phyloP scores from a whole-genome alignment of 2,329 filamentous ascomycete genomes.

The Paecilomyces formosus region DNA sequence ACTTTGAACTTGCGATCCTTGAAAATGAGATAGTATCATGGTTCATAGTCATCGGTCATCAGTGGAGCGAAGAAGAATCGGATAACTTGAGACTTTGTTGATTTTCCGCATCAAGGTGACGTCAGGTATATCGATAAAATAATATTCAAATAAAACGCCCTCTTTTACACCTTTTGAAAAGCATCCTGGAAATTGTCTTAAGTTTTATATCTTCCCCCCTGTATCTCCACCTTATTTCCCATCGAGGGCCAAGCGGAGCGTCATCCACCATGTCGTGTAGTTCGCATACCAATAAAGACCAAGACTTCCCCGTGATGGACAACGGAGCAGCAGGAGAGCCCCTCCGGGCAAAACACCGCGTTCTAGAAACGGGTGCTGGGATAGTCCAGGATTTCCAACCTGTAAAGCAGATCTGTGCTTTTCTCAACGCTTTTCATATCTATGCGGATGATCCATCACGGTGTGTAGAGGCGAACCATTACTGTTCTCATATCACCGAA shows the following conservation, averaged over 20 bases:
- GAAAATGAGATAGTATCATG: too few species aligned
- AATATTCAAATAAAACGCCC: neutral
- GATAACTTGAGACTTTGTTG: neutral
- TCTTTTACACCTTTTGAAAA: neutral
- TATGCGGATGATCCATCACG: constrained; percentile 67
- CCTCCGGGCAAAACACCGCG: constrained; percentile 24
- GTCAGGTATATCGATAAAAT: neutral
- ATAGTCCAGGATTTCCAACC: constrained; percentile 53
- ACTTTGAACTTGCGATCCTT: too few species aligned
- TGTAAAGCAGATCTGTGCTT: constrained; percentile 67
- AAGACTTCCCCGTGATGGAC: neutral
- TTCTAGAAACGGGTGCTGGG: constrained; percentile 31
- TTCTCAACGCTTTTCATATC: constrained; percentile 79
- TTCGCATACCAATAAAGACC: neutral
- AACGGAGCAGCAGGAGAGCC: constrained; percentile 21
- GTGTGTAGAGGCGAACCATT: constrained; percentile 72
- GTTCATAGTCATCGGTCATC: too few species aligned
- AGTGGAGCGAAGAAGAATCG: neutral
- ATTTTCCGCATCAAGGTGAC: neutral
- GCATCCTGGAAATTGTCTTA: neutral
- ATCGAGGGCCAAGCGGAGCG: neutral
- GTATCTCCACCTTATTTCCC: neutral
- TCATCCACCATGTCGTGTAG: neutral
- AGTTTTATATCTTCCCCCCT: neutral
- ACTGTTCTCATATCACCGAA: constrained; percentile 69